Percentiles rank a stretch among this genome's conserved stretches.
These are phyloP conservation scores for Cladobotryum mycophilum DNA, from an alignment of 2,329 filamentous ascomycete genomes.

Conservation along the genomic window DNA sequence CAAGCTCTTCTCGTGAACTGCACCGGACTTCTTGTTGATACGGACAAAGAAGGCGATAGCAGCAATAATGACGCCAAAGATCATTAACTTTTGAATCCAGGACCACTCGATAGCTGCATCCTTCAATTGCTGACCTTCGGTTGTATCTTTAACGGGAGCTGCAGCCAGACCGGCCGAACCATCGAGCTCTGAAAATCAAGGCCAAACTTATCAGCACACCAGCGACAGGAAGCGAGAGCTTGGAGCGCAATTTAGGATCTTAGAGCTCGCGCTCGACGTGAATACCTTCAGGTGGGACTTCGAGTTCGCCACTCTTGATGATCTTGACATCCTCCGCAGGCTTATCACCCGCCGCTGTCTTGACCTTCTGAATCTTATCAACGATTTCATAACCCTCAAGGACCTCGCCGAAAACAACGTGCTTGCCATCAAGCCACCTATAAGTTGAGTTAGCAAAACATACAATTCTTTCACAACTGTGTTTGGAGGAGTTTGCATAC, in stretches of 20 bases:
- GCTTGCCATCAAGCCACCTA: conserved; percentile 75
- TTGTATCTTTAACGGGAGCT: conserved; percentile 10
- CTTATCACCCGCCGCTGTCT: conserved; percentile 62
- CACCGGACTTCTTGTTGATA: conserved; percentile 27
- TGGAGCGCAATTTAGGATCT: conserved; percentile 25
- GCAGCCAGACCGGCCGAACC: conserved; percentile 6
- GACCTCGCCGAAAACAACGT: conserved; percentile 86
- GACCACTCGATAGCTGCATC: conserved; percentile 21
- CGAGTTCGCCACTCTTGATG: conserved; percentile 74
- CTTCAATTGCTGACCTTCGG: background rate
- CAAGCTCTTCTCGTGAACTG: conserved; percentile 38
- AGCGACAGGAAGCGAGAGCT: conserved; percentile 18
- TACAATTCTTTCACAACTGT: background rate
- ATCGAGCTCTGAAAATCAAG: conserved; percentile 8
- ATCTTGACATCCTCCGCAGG: conserved; percentile 67
- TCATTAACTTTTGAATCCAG: conserved; percentile 42
- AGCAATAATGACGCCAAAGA: conserved; percentile 43
- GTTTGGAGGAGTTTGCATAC: conserved; percentile 37
- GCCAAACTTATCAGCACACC: conserved; percentile 30
- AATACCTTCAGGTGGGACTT: conserved; percentile 86
- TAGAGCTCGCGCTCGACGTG: conserved; percentile 85
- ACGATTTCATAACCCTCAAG: conserved; percentile 79
- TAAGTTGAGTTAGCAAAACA: conserved; percentile 1
- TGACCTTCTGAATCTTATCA: conserved; percentile 67
- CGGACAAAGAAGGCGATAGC: conserved; percentile 41